These are phyloP conservation scores for Hypoxylon lienhwacheense DNA, from an alignment of 495 filamentous ascomycete species.

Conservation along the genomic window DNA sequence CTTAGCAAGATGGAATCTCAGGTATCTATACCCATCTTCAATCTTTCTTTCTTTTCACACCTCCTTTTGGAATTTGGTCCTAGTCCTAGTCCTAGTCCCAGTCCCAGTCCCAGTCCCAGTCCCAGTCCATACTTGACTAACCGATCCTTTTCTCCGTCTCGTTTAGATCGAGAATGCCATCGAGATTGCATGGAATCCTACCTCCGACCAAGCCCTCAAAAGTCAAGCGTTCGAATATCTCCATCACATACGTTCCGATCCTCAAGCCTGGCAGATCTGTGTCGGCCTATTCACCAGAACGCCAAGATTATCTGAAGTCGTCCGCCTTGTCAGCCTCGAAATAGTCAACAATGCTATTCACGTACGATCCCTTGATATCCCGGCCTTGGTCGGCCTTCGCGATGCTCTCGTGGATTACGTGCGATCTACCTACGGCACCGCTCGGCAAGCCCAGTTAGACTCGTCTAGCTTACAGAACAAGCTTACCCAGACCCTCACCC, in stretches of 20 bases:
- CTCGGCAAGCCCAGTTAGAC: conserved; percentile 60
- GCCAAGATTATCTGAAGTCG: conserved; percentile 78
- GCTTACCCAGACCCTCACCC: conserved; percentile 90
- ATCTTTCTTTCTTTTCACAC: too few relatives aligned
- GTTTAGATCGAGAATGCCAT: conserved; percentile 86
- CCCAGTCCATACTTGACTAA: background rate
- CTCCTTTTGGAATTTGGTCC: too few relatives aligned
- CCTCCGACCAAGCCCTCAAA: conserved; percentile 72
- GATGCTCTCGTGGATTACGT: conserved; percentile 78
- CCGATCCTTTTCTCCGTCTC: background rate
- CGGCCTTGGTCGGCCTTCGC: conserved; percentile 68
- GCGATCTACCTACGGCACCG: conserved; percentile 66
- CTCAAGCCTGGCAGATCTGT: conserved; percentile 84
- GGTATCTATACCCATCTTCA: conserved; percentile 22
- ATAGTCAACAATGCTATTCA: conserved; percentile 90
- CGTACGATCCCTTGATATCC: conserved; percentile 64
- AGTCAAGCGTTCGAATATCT: conserved; percentile 85
- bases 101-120: too few relatives aligned
- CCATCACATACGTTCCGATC: conserved; percentile 74
- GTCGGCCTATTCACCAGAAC: conserved; percentile 77
- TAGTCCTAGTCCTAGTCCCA: too few relatives aligned
- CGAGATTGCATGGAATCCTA: conserved; percentile 81
- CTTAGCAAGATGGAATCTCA: conserved; percentile 43
- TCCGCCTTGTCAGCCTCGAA: conserved; percentile 85
- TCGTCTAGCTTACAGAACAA: conserved; percentile 87